A percentile compares a stretch with the other conserved stretches of the same genome.
These are phyloP conservation scores for Cinnamomum chago DNA, from an alignment of 164 flowering plant species.

Conservation along the genomic window DNA sequence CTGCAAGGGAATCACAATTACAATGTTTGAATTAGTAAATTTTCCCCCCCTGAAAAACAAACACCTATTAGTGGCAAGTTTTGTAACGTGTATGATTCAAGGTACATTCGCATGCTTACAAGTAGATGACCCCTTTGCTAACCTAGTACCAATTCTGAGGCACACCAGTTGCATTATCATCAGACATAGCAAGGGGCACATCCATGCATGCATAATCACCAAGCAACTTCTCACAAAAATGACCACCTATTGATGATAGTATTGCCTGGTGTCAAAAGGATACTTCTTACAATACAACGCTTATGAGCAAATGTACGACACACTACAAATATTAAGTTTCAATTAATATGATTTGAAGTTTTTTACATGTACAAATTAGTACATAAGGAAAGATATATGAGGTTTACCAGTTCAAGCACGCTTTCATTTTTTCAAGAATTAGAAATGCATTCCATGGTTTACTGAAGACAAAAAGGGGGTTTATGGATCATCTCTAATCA, in stretches of 20 bases:
- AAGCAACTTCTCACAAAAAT: not conserved
- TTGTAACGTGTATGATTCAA: not conserved
- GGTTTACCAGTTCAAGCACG: no score
- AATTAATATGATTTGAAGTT: no score
- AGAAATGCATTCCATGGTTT: no score
- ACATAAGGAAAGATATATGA: no score
- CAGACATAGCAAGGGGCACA: not conserved
- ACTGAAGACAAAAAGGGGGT: no score
- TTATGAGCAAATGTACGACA: no score
- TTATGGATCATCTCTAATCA: no score
- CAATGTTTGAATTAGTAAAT: not conserved
- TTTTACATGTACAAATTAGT: no score
- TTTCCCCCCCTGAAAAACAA: not conserved
- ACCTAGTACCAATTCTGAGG: not conserved
- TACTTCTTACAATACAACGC: no score
- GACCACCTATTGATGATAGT: not conserved
- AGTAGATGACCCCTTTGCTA: not conserved
- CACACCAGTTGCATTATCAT: not conserved
- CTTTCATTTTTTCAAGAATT: no score
- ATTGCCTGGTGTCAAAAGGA: not conserved
- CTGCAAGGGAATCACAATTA: slow-evolving; percentile 14
- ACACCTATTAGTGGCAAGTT: not conserved
- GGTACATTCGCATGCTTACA: not conserved
- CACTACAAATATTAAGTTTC: no score
- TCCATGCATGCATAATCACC: not conserved